These are phyloP conservation scores for Candida neerlandica DNA, from an alignment of 1,139 yeast species.

Conservation along the genomic window DNA sequence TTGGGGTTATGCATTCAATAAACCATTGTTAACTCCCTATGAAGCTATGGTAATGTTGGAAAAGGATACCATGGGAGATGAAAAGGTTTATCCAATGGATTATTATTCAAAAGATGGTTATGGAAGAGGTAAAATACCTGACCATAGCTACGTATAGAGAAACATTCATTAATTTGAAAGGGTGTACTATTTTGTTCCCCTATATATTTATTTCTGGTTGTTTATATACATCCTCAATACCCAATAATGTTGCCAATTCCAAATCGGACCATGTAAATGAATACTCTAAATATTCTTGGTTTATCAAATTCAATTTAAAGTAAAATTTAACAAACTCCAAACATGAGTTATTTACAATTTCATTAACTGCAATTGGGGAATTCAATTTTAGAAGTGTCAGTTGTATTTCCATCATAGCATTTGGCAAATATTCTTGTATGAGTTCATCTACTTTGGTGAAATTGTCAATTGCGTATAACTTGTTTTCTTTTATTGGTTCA, in stretches of 20 bases:
- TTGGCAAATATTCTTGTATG: constrained; percentile 56
- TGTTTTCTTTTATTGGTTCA: constrained; percentile 65
- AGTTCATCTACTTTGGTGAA: constrained; percentile 44
- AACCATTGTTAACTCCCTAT: constrained; percentile 91
- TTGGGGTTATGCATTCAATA: constrained; percentile 97
- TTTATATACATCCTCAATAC: constrained; percentile 47
- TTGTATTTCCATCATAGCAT: constrained; percentile 64
- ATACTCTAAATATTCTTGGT: constrained; percentile 42
- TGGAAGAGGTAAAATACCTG: constrained; percentile 82
- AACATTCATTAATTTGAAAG: too few relatives aligned
- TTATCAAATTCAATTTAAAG: constrained; percentile 44
- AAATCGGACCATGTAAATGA: constrained; percentile 53
- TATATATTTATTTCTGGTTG: constrained; percentile 6
- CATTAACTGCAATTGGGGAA: constrained; percentile 63
- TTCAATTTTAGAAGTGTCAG: constrained; percentile 57
- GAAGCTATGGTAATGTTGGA: constrained; percentile 92
- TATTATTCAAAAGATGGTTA: constrained; percentile 89
- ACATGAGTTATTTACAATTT: constrained; percentile 53
- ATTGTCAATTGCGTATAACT: constrained; percentile 50
- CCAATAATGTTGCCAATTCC: constrained; percentile 67
- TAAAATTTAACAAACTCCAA: constrained; percentile 56
- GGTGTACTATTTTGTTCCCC: background rate
- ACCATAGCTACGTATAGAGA: constrained; percentile 18
- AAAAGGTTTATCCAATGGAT: constrained; percentile 88
- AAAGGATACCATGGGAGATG: constrained; percentile 68